Base-by-base conservation (phyloP, 192 early-diverging fungal genomes). In the Endogone sp. region DNA sequence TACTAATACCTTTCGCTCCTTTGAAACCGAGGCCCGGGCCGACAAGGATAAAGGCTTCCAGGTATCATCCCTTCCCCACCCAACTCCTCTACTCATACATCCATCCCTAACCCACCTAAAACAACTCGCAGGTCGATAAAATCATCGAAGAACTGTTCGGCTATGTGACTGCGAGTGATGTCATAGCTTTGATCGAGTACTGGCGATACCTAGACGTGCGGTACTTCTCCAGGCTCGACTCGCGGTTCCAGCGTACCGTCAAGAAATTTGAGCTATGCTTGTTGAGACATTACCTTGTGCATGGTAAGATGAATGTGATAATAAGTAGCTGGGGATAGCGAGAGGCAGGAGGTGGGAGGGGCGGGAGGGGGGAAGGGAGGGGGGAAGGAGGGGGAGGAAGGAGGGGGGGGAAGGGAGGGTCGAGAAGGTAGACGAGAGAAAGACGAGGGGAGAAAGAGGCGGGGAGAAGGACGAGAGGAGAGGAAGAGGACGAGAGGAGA, bases 21-120 rank as follows among this genome's bases (percentile, higher is more conserved):
- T 86, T 55, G 87, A 89, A 32, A 61, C 79, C 8, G 87, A 89
- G 56, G 80, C 72, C 62, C 66, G 75, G 56, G 64, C 63, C 10
- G 87, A 89, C 60, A 86, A 81, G 63, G 87, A 89, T 27, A 85
- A 82, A 65, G 84, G 85, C 9, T 87, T 87, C 64, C 84, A 87
- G 67, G 85, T 75, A 72, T 29, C 28, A 6, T 20, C 60, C 21
- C 21, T 20, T 20, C 1, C 21, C 16, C 37, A 6, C 37, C 37
- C 16, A 6, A 6, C 16, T 1, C 37, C 37, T 49, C 37, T 11
- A 49, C 60, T 4, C 32, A 16, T 2, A 28, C 4, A 29, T 32
- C 28, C 30, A 29, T 30, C 57, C 60, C 67, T 69, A 24, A 58
- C 32, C 25, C 29, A 4, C 24, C 23, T 59, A 56, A 8, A 20